Conservation (phyloP, 768 basidiomycete genomes). For the Lentinula detonsa region DNA sequence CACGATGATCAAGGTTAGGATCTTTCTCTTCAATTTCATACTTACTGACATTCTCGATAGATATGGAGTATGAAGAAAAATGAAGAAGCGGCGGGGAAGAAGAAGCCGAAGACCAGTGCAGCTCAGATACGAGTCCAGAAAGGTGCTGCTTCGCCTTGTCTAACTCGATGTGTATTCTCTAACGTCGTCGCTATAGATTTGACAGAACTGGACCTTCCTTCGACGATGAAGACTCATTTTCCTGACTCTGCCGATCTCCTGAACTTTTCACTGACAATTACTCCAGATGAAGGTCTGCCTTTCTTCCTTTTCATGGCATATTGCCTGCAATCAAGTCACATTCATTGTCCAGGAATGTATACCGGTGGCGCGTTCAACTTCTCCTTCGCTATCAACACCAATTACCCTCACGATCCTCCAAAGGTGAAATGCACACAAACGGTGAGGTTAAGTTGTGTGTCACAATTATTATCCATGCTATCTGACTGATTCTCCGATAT, state of each 20-base stretch:
- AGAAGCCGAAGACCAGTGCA: constrained; percentile 96
- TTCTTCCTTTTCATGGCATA: background rate
- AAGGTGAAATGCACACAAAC: constrained; percentile 97
- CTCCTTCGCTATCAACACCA: constrained; percentile 93
- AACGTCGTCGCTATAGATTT: constrained; percentile 51
- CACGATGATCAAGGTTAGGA: constrained; percentile 15
- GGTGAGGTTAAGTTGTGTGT: constrained; percentile 37
- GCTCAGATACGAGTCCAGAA: constrained; percentile 99
- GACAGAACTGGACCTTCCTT: constrained; percentile 92
- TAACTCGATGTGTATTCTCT: background rate
- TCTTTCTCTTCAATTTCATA: background rate
- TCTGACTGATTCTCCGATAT: background rate
- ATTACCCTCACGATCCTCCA: constrained; percentile 98
- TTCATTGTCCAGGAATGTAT: constrained; percentile 77
- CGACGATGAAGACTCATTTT: constrained; percentile 94
- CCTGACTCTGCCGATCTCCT: constrained; percentile 91
- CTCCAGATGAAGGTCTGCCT: constrained; percentile 85
- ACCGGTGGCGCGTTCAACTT: constrained; percentile 91
- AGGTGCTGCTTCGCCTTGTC: constrained; percentile 43
- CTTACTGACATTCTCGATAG: constrained; percentile 32
- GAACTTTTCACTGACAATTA: constrained; percentile 93
- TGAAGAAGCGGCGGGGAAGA: constrained; percentile 95
- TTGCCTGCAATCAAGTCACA: background rate
- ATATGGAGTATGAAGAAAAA: constrained; percentile 99
- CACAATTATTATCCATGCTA: background rate